phyloP scores from a whole-genome alignment of 768 basidiomycete genomes.

The Candolleomyces efflorescens region DNA sequence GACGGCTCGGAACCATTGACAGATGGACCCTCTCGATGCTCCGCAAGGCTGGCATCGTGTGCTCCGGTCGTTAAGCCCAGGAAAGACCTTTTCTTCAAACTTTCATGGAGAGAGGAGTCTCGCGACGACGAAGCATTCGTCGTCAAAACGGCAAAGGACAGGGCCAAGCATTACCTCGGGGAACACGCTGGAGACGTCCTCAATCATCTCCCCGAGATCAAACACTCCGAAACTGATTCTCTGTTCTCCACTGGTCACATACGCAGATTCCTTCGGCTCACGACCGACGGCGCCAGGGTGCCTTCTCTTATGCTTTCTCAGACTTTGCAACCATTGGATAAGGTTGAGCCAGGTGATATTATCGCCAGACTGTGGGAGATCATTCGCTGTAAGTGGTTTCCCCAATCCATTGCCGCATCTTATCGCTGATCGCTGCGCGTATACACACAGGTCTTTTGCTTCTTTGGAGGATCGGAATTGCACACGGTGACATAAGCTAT shows the following conservation, averaged over 20 bases:
- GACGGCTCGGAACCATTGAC: neutral
- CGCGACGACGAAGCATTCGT: slow-evolving; percentile 1
- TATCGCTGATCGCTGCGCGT: no score
- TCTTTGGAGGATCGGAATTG: slow-evolving; percentile 3
- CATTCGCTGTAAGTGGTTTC: neutral
- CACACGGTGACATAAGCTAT: slow-evolving; percentile 5
- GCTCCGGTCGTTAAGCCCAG: no score
- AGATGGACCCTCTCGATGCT: no score
- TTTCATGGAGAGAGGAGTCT: slow-evolving; percentile 10
- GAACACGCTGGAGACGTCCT: neutral
- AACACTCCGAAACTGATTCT: neutral
- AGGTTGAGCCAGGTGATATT: neutral
- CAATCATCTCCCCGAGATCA: slow-evolving; percentile 3
- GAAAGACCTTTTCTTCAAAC: slow-evolving; percentile 4
- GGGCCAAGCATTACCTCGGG: neutral
- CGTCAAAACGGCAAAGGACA: neutral
- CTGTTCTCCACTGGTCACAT: slow-evolving; percentile 1
- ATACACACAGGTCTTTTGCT: slow-evolving; percentile 2
- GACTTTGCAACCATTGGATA: neutral
- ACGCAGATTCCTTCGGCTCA: neutral
- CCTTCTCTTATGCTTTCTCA: neutral
- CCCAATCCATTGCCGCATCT: neutral
- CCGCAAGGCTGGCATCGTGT: no score
- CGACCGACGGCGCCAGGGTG: neutral
- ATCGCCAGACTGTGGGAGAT: neutral